A percentile compares a stretch with the other conserved stretches of the same genome.
Conservation (phyloP, 1,284 basidiomycete species). For the Cutaneotrichosporon sp. region DNA sequence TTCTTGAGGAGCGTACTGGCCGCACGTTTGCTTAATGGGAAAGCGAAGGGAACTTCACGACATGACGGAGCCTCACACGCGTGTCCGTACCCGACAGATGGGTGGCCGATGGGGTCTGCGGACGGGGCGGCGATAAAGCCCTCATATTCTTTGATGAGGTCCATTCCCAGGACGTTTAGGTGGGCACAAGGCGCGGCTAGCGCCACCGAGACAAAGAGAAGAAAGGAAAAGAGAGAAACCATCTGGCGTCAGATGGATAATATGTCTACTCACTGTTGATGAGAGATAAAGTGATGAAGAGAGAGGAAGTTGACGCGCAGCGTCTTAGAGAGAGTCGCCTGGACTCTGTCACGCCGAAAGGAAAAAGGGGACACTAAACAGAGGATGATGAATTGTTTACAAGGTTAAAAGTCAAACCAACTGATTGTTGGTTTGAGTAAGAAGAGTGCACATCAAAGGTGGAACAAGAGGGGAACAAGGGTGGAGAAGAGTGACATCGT, state of each 20-base stretch:
- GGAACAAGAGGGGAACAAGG: background rate
- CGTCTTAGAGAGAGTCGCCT: background rate
- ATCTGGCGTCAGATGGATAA: background rate
- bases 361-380: background rate
- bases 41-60: slow-evolving; percentile 11
- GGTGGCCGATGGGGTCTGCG: slow-evolving; percentile 16
- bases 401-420: too few species aligned
- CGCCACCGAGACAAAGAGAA: background rate
- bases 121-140: slow-evolving; percentile 9
- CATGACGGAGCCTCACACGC: slow-evolving; percentile 10
- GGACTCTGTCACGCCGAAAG: background rate
- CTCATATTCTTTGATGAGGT: slow-evolving; percentile 21
- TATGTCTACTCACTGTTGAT: background rate
- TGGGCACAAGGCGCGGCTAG: slow-evolving; percentile 8
- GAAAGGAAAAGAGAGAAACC: background rate
- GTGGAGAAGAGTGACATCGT: background rate
- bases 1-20: slow-evolving; percentile 13
- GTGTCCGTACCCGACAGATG: slow-evolving; percentile 23
- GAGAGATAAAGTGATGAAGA: background rate
- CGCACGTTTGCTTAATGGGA: slow-evolving; percentile 13
- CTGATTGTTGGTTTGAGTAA: too few species aligned
- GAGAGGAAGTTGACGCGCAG: background rate
- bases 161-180: slow-evolving; percentile 14
- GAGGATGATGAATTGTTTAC: background rate
- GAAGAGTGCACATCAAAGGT: background rate